Base-by-base conservation (phyloP, 176 grass and related monocot genomes). In the Eragrostis curvula region DNA sequence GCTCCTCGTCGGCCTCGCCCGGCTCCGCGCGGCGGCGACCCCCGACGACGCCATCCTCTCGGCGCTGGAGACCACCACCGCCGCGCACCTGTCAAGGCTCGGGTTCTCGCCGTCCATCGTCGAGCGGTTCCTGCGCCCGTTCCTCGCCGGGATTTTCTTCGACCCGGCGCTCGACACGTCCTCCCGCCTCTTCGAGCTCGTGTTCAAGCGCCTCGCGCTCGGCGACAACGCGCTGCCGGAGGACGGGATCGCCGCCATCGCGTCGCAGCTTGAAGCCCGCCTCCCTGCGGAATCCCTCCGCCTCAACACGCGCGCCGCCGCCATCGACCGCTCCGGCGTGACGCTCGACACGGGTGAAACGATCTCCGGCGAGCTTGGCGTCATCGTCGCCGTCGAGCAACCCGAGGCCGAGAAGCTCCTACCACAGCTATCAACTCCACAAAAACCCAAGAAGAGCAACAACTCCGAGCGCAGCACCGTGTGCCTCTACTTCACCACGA, bases 61-160 rank as follows among this genome's bases (percentile, higher is more conserved):
- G 11, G 76, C 88, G 18, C 66, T 88, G 4, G 96, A 95, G 87
- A 79, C 88, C 8, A 88, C 92, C 56, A 93, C 88, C 3, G 70
- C 85, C 48, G 10, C 2, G 70, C 82, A 89, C 74, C 68, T 93
- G 63, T 3, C 28, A 47, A 7, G 16, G 28, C 59, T 80, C 67
- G 96, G 92, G 1, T 95, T 95, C 81, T 95, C 96, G 11, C 75
- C 89, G n/a, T 91, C 86, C 62, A 93, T 98, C 55, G 85, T 98
- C 1, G 96, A 95, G 15, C 80, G 93, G 32, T 98, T 98, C 85
- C 87, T 93, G 40, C 86, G 90, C n/a, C 96, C 92, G 49, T 98
- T 98, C 83, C 91, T 98, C 55, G 92, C 90, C 0, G 96, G 92
- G 14, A 95, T 98, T 68, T 98, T 98, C 85, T 98, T 98, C 82